Evolutionary conservation across 352 stramenopile species (phyloP), one percentile per base, ranked within the genome.

Genomic region (Pythium pyrilobum): DNA sequence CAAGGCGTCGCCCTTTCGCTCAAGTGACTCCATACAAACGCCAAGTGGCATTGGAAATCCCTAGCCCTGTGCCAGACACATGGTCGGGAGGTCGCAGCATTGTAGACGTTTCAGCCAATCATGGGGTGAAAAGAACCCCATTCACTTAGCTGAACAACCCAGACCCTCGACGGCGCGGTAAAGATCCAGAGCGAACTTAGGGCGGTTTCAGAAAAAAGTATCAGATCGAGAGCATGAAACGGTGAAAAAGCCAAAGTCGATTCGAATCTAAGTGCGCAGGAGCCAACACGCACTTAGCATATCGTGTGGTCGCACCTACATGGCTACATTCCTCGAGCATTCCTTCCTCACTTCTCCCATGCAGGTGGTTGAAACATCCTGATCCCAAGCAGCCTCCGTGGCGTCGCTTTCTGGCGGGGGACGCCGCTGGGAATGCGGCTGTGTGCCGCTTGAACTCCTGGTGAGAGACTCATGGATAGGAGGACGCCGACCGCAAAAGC

Each of bases 21-120:
- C 56, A 9, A 62, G 32, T 58, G 56, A 64, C 56, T 64, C 2
- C 48, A 56, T 57, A 64, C 46, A 64, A 42, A 58, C 32, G 15
- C 11, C 29, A 47, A 58, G 56, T 58, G 8, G 9, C 11, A 4
- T 16, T 10, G 16, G 21, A 7, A 18, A 20, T 2, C 27, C 49
- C 50, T 56, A 65, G 5, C 57, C 57, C 57, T 45, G 40, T 32
- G 28, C 33, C 33, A 63, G 47, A 52, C 40, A 56, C 23, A 29
- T 63, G 46, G 52, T 60, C 24, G 27, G 23, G 25, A 20, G n/a
- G 24, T 47, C 51, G 34, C 25, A 5, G 46, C 24, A 46, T 54
- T 37, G 37, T 47, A 15, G 21, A 13, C 18, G 23, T 64, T 64
- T 64, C 49, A 43, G 33, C 56, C 56, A 64, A 64, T 64, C 56